Evolutionary conservation across 163 green algal genomes (phyloP), one percentile per base, ranked within the genome.

Genomic region (Smithsoniella earleae): DNA sequence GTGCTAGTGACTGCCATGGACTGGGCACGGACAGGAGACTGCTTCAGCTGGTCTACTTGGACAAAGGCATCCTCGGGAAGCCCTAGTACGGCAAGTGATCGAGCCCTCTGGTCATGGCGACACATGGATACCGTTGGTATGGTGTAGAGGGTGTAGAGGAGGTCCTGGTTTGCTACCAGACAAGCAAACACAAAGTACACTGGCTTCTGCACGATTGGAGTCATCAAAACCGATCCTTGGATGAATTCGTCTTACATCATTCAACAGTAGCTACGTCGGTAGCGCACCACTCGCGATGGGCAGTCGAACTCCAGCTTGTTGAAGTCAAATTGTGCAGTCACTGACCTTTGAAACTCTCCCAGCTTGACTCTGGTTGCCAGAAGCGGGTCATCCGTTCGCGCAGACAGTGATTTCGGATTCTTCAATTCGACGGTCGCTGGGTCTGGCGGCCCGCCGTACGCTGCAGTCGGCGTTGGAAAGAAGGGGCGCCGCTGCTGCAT

Each of bases 111-210:
- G 74, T 89, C 84, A 10, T 81, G 81, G 27, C 84, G 76, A 74
- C 84, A 89, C 75, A 89, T 89, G 54, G 83, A 83, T 31, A 89
- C 81, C 8, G 82, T 89, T 16, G 84, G 82, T 34, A 89, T 81
- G 74, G 86, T 82, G 74, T 85, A 89, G 34, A 84, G 69, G n/a
- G 82, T 75, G 69, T 83, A 86, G 44, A 88, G 66, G 3, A 84
- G 46, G 75, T 89, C 84, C 30, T 78, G 76, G 76, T 86, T 83
- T 22, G 82, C 30, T 3, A 89, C 74, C 36, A 72, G 82, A 78
- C 74, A 82, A n/a, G 79, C 80, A 76, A 89, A 89, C 2, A 83
- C 79, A 52, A 87, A 77, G 78, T 85, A 88, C 18, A 87, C 81
- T 16, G 58, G 58, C 8, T 33, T 69, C 58, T 69, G 58, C 58